Percentiles rank a stretch among this genome's conserved stretches.
Evolutionary conservation across 352 stramenopile genomes (phyloP).

Genomic region (Albugo candida): DNA sequence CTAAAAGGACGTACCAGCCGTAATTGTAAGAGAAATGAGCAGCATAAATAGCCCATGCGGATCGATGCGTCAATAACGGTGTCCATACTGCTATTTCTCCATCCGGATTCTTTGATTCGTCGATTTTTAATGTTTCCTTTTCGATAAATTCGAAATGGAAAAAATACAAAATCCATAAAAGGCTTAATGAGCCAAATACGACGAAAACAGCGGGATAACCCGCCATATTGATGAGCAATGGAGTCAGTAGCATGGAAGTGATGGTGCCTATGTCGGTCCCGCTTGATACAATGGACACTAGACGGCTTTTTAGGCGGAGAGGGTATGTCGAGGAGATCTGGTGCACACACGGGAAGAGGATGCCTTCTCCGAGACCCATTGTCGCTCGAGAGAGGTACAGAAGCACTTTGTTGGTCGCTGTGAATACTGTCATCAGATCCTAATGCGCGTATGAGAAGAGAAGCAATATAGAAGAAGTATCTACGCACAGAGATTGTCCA

Average conservation of each 20-base stretch:
- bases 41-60: slow-evolving; percentile 70
- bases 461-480: neutral
- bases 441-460: slow-evolving; percentile 3
- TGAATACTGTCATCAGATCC: slow-evolving; percentile 54
- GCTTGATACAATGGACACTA: slow-evolving; percentile 57
- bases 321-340: slow-evolving; percentile 74
- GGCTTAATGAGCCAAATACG: slow-evolving; percentile 51
- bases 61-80: slow-evolving; percentile 35
- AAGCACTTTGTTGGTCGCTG: slow-evolving; percentile 31
- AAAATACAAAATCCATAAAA: slow-evolving; percentile 54
- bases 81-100: slow-evolving; percentile 10
- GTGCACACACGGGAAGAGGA: slow-evolving; percentile 79
- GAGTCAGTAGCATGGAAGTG: slow-evolving; percentile 51
- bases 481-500: slow-evolving; percentile 60
- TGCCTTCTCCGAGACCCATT: slow-evolving; percentile 73
- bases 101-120: too few relatives aligned
- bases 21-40: slow-evolving; percentile 80
- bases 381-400: slow-evolving; percentile 55
- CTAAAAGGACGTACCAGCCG: slow-evolving; percentile 72
- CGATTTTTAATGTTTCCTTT: too few relatives aligned
- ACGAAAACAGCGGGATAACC: slow-evolving; percentile 63
- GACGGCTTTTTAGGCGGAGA: slow-evolving; percentile 53
- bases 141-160: too few relatives aligned
- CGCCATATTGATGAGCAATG: slow-evolving; percentile 32
- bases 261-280: slow-evolving; percentile 71